Conservation (phyloP, 352 stramenopile genomes). For the Globisporangium iwayamae region DNA sequence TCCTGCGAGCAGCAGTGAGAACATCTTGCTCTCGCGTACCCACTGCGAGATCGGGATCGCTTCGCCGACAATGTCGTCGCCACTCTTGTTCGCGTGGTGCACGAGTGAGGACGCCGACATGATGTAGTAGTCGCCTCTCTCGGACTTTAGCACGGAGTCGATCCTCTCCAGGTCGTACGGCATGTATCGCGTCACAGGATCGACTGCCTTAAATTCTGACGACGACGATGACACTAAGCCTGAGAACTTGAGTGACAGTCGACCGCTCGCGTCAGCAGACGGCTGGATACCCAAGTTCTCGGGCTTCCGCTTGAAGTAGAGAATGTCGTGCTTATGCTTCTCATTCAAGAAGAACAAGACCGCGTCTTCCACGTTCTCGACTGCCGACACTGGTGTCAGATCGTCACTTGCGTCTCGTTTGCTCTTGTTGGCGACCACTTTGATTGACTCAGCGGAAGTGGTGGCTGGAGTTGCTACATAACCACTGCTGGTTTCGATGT, state of each 20-base stretch:
- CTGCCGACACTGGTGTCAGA: neutral
- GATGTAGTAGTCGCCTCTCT: conserved; percentile 59
- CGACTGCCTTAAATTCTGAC: neutral
- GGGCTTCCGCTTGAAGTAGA: conserved; percentile 55
- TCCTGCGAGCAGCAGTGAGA: conserved; percentile 58
- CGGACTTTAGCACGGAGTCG: conserved; percentile 22
- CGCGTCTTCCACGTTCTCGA: conserved; percentile 40
- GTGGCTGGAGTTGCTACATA: conserved; percentile 10
- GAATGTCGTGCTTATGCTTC: conserved; percentile 63
- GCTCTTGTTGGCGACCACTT: neutral
- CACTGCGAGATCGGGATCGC: conserved; percentile 62
- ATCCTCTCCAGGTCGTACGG: conserved; percentile 60
- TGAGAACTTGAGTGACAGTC: conserved; percentile 31
- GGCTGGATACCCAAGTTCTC: conserved; percentile 2
- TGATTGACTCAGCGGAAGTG: neutral
- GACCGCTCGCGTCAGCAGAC: conserved; percentile 9
- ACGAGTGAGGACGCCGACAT: conserved; percentile 60
- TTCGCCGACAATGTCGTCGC: conserved; percentile 38
- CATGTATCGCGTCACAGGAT: conserved; percentile 31
- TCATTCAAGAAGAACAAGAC: conserved; percentile 67
- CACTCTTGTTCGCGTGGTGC: conserved; percentile 42
- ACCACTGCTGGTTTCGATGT: neutral
- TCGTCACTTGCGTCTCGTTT: neutral
- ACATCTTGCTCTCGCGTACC: conserved; percentile 75
- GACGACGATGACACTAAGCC: conserved; percentile 3